phyloP scores from a whole-genome alignment of 2,329 filamentous ascomycete species.

The Arthrobotrys sphaeroides region DNA sequence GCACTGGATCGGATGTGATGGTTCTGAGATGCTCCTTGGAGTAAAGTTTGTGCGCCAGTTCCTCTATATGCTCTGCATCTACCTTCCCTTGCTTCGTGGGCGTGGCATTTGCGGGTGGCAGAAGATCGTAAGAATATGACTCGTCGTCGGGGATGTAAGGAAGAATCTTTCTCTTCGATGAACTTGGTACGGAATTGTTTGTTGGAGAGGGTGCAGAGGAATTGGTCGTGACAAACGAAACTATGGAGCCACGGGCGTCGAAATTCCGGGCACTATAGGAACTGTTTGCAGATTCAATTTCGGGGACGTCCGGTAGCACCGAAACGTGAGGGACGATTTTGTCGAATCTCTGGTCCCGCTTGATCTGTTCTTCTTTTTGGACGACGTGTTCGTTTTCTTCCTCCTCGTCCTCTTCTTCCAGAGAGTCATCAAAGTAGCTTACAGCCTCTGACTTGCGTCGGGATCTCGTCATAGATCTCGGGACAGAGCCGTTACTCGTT shows the following conservation, averaged over 20 bases:
- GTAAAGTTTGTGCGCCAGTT: slow-evolving; percentile 72
- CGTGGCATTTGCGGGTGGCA: slow-evolving; percentile 54
- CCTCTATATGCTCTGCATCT: slow-evolving; percentile 64
- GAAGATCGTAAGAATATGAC: slow-evolving; percentile 50
- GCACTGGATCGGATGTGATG: slow-evolving; percentile 72
- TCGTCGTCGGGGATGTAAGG: slow-evolving; percentile 51
- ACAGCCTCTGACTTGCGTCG: slow-evolving; percentile 22
- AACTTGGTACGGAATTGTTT: background rate
- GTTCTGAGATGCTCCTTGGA: slow-evolving; percentile 72
- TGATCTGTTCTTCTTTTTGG: slow-evolving; percentile 11
- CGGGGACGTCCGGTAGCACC: slow-evolving; percentile 23
- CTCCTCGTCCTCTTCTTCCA: slow-evolving; percentile 13
- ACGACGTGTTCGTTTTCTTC: background rate
- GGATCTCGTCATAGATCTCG: slow-evolving; percentile 8
- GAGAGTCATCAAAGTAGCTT: slow-evolving; percentile 7
- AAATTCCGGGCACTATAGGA: slow-evolving; percentile 31
- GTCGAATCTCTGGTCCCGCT: slow-evolving; percentile 12
- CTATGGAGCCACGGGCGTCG: slow-evolving; percentile 21
- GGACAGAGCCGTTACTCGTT: background rate
- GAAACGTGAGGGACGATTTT: slow-evolving; percentile 31
- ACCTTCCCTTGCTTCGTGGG: background rate
- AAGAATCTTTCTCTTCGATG: slow-evolving; percentile 23
- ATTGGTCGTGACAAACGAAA: slow-evolving; percentile 41
- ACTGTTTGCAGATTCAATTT: slow-evolving; percentile 20
- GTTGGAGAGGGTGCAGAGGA: slow-evolving; percentile 32